These are phyloP conservation scores for Moricandia moricandioides DNA, from an alignment of 345 rosid species.

Conservation along the genomic window DNA sequence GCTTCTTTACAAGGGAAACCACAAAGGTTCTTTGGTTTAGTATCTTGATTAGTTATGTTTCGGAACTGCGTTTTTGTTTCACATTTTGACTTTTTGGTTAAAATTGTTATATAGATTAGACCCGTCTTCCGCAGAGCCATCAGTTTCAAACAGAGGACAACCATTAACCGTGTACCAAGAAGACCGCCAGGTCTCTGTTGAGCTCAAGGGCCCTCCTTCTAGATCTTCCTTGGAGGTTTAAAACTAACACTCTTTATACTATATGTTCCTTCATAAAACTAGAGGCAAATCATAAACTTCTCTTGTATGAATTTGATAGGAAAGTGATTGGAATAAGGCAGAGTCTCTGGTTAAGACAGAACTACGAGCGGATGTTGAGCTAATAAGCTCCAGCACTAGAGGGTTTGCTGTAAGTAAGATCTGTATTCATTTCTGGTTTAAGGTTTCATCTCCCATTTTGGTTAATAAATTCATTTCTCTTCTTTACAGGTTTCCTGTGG, in stretches of 20 bases:
- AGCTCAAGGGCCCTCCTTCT: constrained; percentile 41
- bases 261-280: neutral
- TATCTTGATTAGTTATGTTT: constrained; percentile 11
- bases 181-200: constrained; percentile 35
- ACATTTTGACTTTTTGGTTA: constrained; percentile 21
- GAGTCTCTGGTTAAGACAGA: constrained; percentile 58
- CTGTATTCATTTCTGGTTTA: constrained; percentile 10
- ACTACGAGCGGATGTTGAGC: constrained; percentile 66
- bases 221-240: constrained; percentile 55
- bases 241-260: constrained; percentile 17
- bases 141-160: constrained; percentile 34
- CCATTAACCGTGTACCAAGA: constrained; percentile 25
- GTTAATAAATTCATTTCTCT: neutral
- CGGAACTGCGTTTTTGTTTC: neutral
- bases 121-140: constrained; percentile 41
- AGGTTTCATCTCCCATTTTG: constrained; percentile 4
- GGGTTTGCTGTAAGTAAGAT: constrained; percentile 75
- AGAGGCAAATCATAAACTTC: constrained; percentile 20
- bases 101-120: constrained; percentile 62
- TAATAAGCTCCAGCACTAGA: constrained; percentile 70
- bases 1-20: constrained; percentile 67
- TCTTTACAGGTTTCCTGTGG: constrained; percentile 76
- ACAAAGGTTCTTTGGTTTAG: constrained; percentile 46
- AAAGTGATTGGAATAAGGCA: constrained; percentile 72
- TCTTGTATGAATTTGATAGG: constrained; percentile 46